Evolutionary conservation across 495 filamentous ascomycete species (phyloP).

Genomic region (Aspergillus nidulans): DNA sequence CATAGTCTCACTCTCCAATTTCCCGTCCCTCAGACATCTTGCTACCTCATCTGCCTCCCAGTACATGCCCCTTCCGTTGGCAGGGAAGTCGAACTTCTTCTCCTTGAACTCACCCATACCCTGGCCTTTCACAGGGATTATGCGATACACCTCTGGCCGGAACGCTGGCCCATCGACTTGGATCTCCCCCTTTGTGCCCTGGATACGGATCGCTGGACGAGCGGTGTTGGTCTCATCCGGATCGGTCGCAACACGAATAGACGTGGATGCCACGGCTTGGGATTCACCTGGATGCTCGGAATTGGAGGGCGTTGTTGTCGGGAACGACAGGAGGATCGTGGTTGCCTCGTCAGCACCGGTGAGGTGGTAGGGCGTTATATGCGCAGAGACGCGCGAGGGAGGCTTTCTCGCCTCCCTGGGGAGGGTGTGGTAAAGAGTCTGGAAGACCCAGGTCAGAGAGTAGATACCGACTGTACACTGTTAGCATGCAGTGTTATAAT

Average conservation of each 20-base stretch:
- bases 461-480: conserved; percentile 70
- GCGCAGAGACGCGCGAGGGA: conserved; percentile 53
- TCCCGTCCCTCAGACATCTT: conserved; percentile 76
- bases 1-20: conserved; percentile 68
- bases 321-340: conserved; percentile 75
- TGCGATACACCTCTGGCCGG: conserved; percentile 60
- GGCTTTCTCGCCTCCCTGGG: conserved; percentile 49
- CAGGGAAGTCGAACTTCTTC: conserved; percentile 61
- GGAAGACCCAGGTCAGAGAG: conserved; percentile 89
- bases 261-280: conserved; percentile 76
- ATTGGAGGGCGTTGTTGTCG: conserved; percentile 50
- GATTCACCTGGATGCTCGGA: conserved; percentile 32
- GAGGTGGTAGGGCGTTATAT: conserved; percentile 68
- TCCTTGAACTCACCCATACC: conserved; percentile 49
- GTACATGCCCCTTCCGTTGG: conserved; percentile 79
- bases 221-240: conserved; percentile 57
- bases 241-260: conserved; percentile 63
- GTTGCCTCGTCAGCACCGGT: conserved; percentile 85
- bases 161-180: conserved; percentile 73
- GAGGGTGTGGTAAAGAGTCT: conserved; percentile 78
- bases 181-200: conserved; percentile 83
- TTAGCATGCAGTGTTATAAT: background rate
- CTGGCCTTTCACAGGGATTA: conserved; percentile 45
- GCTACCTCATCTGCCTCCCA: conserved; percentile 94
- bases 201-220: conserved; percentile 72